Evolutionary conservation across 2,329 filamentous ascomycete species (phyloP).

Genomic region (Passalora sequoiae): DNA sequence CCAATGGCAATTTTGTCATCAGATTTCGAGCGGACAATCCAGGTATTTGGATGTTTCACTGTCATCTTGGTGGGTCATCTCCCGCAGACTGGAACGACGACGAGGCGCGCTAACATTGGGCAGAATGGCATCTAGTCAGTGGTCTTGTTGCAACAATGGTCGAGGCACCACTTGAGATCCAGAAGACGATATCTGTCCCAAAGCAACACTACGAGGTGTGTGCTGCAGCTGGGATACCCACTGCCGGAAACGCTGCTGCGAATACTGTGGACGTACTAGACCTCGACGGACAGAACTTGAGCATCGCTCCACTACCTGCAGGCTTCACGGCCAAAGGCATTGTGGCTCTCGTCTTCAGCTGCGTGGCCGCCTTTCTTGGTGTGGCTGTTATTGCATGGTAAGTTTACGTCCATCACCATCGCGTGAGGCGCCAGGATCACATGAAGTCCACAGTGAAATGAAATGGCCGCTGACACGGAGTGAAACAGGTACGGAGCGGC

Average conservation of each 20-base stretch:
- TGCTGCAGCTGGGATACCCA: slow-evolving; percentile 44
- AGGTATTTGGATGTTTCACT: slow-evolving; percentile 47
- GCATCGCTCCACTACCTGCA: slow-evolving; percentile 54
- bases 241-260: slow-evolving; percentile 67
- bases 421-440: too few relatives aligned
- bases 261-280: slow-evolving; percentile 62
- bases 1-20: slow-evolving; percentile 52
- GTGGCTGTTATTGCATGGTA: slow-evolving; percentile 64
- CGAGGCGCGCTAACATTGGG: slow-evolving; percentile 3
- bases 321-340: slow-evolving; percentile 69
- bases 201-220: slow-evolving; percentile 58
- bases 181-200: slow-evolving; percentile 57
- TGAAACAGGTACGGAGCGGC: slow-evolving; percentile 34
- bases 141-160: slow-evolving; percentile 51
- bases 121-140: slow-evolving; percentile 49
- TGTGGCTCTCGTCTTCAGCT: slow-evolving; percentile 69
- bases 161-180: slow-evolving; percentile 53
- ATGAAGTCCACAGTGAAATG: too few relatives aligned
- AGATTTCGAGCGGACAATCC: slow-evolving; percentile 45
- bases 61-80: slow-evolving; percentile 25
- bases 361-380: slow-evolving; percentile 63
- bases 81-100: background rate
- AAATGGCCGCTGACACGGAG: slow-evolving; percentile 6
- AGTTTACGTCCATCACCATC: too few relatives aligned
- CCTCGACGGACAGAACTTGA: slow-evolving; percentile 55